These are phyloP conservation scores for Pichia norvegensis DNA, from an alignment of 1,139 yeast genomes.

Conservation along the genomic window DNA sequence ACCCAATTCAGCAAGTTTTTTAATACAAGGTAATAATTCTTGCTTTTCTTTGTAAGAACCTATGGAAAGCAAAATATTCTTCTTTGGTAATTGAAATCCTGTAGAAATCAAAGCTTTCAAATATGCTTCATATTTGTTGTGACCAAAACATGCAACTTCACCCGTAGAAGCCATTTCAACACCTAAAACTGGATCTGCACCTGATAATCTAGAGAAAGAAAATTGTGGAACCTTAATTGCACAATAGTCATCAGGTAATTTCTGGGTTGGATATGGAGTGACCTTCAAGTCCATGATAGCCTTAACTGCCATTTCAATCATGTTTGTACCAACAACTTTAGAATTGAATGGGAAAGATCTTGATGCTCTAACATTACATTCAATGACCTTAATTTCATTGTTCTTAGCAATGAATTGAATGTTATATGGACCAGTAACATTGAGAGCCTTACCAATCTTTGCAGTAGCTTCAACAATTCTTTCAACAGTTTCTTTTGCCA, in stretches of 20 bases:
- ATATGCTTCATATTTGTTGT: conserved; percentile 94
- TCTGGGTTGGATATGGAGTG: conserved; percentile 81
- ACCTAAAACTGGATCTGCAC: conserved; percentile 97
- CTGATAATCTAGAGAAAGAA: conserved; percentile 94
- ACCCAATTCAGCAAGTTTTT: conserved; percentile 74
- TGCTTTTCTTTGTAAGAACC: conserved; percentile 98
- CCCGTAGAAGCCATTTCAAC: conserved; percentile 99
- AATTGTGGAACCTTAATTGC: conserved; percentile 98
- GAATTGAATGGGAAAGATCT: conserved; percentile 98
- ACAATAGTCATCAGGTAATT: conserved; percentile 87
- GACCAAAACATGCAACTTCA: conserved; percentile 97
- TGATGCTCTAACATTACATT: conserved; percentile 97
- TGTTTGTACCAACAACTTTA: conserved; percentile 93
- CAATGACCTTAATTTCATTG: conserved; percentile 76
- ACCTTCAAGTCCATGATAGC: conserved; percentile 88
- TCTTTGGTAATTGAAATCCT: conserved; percentile 92
- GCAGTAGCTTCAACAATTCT: conserved; percentile 94
- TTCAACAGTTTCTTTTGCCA: conserved; percentile 83
- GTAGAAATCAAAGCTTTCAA: conserved; percentile 89
- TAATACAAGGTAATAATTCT: conserved; percentile 84
- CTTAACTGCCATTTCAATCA: conserved; percentile 96
- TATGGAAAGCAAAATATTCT: conserved; percentile 85
- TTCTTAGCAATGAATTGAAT: conserved; percentile 84
- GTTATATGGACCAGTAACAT: conserved; percentile 97
- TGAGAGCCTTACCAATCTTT: conserved; percentile 90